These are phyloP conservation scores for Talaromyces sp. DNA, from an alignment of 2,329 filamentous ascomycete species.

Conservation along the genomic window DNA sequence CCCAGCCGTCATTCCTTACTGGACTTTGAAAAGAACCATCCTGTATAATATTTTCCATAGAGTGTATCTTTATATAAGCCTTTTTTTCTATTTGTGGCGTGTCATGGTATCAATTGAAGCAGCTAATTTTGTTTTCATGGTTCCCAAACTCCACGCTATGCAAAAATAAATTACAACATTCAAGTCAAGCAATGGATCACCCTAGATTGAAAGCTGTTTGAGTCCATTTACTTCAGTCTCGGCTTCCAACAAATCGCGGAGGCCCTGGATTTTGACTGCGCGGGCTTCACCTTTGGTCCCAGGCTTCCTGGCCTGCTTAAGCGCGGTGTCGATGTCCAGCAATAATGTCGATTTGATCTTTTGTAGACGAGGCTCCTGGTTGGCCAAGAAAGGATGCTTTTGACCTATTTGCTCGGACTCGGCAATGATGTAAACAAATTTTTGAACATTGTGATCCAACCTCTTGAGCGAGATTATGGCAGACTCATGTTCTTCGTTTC, in stretches of 20 bases:
- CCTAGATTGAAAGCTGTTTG: constrained; percentile 37
- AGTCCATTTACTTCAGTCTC: constrained; percentile 53
- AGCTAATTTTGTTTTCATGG: constrained; percentile 15
- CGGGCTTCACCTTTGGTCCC: constrained; percentile 31
- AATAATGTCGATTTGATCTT: constrained; percentile 59
- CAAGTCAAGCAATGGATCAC: neutral
- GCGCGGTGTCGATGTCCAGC: constrained; percentile 58
- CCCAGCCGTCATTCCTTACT: constrained; percentile 45
- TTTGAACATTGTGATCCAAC: constrained; percentile 52
- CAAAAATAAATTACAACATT: constrained; percentile 16
- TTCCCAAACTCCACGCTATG: constrained; percentile 45
- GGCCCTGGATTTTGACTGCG: constrained; percentile 52
- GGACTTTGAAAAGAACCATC: constrained; percentile 47
- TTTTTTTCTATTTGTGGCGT: constrained; percentile 34
- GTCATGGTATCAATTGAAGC: constrained; percentile 33
- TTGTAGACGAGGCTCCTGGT: constrained; percentile 51
- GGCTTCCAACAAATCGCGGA: constrained; percentile 60
- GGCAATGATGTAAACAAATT: constrained; percentile 53
- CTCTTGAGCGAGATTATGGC: constrained; percentile 35
- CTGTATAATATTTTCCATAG: constrained; percentile 26
- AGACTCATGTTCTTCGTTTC: constrained; percentile 28
- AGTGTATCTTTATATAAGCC: constrained; percentile 34
- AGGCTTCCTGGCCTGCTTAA: constrained; percentile 51
- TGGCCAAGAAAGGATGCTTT: constrained; percentile 59
- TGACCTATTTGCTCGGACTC: constrained; percentile 48